These are phyloP conservation scores for Ilyonectria robusta DNA, from an alignment of 2,329 filamentous ascomycete species.

Conservation along the genomic window DNA sequence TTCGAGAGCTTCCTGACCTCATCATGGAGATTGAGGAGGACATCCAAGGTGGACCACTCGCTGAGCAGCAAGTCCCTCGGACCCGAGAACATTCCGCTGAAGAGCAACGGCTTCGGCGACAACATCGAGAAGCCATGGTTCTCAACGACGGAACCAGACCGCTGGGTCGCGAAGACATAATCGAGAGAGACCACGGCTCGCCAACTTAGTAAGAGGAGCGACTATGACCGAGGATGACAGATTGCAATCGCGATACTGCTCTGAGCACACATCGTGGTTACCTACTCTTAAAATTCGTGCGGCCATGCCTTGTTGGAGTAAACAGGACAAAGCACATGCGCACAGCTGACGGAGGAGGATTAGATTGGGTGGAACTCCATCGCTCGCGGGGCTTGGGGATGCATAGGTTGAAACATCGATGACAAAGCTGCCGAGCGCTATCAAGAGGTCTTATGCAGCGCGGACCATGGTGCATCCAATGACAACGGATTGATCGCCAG, in stretches of 20 bases:
- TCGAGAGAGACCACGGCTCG: conserved; percentile 72
- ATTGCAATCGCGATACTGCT: neutral
- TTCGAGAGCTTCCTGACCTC: conserved; percentile 50
- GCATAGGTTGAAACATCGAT: neutral
- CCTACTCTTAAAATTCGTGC: too few species aligned
- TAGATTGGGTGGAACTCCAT: neutral
- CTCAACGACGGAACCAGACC: conserved; percentile 87
- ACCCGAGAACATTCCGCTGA: conserved; percentile 69
- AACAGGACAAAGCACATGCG: neutral
- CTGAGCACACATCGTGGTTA: neutral
- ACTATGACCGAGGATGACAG: neutral
- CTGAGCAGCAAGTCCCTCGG: conserved; percentile 49
- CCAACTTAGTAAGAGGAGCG: conserved; percentile 43
- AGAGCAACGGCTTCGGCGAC: conserved; percentile 80
- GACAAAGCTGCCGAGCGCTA: neutral
- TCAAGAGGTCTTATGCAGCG: neutral
- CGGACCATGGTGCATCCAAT: conserved; percentile 11
- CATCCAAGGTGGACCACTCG: conserved; percentile 38
- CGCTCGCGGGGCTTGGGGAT: neutral
- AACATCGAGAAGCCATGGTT: conserved; percentile 90
- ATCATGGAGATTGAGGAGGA: conserved; percentile 53
- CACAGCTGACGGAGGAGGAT: neutral
- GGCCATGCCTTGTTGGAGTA: neutral
- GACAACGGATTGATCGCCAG: conserved; percentile 6
- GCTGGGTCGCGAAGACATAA: conserved; percentile 82